Percentiles rank a stretch among this genome's conserved stretches.
These are phyloP conservation scores for Akanthomyces lecanii DNA, from an alignment of 2,329 filamentous ascomycete species.

Conservation along the genomic window DNA sequence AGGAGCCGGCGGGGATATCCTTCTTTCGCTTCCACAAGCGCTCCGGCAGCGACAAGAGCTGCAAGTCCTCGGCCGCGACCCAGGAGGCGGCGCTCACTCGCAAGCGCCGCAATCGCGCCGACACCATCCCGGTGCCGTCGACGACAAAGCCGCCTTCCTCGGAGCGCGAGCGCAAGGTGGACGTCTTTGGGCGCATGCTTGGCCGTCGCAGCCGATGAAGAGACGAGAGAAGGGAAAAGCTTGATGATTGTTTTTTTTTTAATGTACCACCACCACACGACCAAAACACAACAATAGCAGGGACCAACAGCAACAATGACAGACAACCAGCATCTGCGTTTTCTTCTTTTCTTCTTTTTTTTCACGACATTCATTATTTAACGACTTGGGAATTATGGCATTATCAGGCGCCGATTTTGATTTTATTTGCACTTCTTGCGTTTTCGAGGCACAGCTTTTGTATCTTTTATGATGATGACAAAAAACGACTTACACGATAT, in stretches of 20 bases:
- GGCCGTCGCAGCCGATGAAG: constrained; percentile 30
- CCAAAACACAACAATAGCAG: neutral
- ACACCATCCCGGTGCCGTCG: constrained; percentile 25
- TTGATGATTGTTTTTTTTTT: neutral
- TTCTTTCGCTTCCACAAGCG: constrained; percentile 43
- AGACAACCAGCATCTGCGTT: neutral
- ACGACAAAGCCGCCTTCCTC: constrained; percentile 9
- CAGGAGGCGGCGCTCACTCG: neutral
- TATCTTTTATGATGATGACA: neutral
- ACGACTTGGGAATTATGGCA: constrained; percentile 12
- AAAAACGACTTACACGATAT: neutral
- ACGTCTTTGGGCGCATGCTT: constrained; percentile 36
- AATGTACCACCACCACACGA: neutral
- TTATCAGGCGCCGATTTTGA: neutral
- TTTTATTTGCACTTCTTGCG: constrained; percentile 7
- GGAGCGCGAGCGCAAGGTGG: constrained; percentile 29
- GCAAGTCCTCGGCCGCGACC: constrained; percentile 16
- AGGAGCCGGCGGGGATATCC: constrained; percentile 33
- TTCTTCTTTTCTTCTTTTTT: neutral
- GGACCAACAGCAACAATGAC: constrained; percentile 10
- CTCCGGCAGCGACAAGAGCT: constrained; percentile 31
- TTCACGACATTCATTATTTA: constrained; percentile 13
- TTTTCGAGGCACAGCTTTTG: neutral
- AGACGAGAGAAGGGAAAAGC: neutral
- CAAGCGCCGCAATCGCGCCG: constrained; percentile 19